Evolutionary conservation across 2,329 filamentous ascomycete species (phyloP).

Genomic region (Pseudocercospora musae): DNA sequence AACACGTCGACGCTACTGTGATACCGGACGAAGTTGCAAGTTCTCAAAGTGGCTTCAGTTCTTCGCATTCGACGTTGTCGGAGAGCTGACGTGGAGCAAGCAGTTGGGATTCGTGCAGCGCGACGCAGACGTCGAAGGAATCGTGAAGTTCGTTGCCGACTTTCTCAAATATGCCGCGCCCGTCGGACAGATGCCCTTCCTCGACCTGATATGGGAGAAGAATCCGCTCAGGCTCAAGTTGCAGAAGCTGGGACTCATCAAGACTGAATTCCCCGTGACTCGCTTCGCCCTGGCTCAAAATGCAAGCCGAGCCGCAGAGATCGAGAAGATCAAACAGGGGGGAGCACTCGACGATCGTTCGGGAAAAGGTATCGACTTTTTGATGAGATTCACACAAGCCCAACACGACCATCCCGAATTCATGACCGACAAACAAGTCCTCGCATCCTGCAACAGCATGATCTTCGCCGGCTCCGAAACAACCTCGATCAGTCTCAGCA

Average conservation of each 20-base stretch:
- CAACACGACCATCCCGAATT: constrained; percentile 65
- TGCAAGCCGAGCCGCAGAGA: constrained; percentile 59
- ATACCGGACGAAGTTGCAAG: constrained; percentile 52
- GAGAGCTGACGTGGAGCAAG: constrained; percentile 72
- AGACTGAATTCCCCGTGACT: constrained; percentile 69
- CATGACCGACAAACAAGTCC: constrained; percentile 67
- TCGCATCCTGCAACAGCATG: constrained; percentile 70
- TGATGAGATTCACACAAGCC: constrained; percentile 70
- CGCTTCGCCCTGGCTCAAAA: constrained; percentile 68
- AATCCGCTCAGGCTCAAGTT: constrained; percentile 69
- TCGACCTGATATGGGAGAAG: constrained; percentile 69
- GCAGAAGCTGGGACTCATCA: constrained; percentile 63
- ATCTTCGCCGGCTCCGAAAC: constrained; percentile 68
- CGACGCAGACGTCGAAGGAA: constrained; percentile 72
- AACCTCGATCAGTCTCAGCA: constrained; percentile 69
- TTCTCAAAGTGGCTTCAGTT: constrained; percentile 73
- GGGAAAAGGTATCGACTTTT: constrained; percentile 54
- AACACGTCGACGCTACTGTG: constrained; percentile 43
- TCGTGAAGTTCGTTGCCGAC: constrained; percentile 61
- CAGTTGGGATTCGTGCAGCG: constrained; percentile 71
- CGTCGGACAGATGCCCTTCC: constrained; percentile 69
- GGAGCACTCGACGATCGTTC: constrained; percentile 37
- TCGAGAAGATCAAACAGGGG: constrained; percentile 46
- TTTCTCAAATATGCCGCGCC: constrained; percentile 71
- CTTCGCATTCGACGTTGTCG: constrained; percentile 79